Evolutionary conservation across 2,329 filamentous ascomycete species (phyloP).

Genomic region (Penicillium expansum): DNA sequence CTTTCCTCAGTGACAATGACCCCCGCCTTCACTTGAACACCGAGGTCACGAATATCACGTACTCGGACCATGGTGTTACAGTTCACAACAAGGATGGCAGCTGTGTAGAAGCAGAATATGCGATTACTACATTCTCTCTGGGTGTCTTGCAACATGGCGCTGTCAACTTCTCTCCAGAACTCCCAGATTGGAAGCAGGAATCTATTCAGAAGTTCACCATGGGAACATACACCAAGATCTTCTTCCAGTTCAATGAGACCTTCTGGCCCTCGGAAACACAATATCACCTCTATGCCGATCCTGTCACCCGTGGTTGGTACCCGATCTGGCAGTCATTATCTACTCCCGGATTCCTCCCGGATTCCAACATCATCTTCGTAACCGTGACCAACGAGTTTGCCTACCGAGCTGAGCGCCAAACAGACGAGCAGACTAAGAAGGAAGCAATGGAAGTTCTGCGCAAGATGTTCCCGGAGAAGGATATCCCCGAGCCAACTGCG

Average conservation of each 20-base stretch:
- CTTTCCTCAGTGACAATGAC: slow-evolving; percentile 58
- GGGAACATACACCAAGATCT: slow-evolving; percentile 72
- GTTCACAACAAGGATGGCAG: slow-evolving; percentile 54
- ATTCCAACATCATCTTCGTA: slow-evolving; percentile 63
- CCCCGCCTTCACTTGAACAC: slow-evolving; percentile 58
- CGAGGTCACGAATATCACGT: slow-evolving; percentile 54
- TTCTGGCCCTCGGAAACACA: slow-evolving; percentile 62
- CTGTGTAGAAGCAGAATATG: slow-evolving; percentile 60
- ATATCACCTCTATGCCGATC: slow-evolving; percentile 55
- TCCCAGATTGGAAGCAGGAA: slow-evolving; percentile 63
- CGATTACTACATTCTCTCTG: slow-evolving; percentile 65
- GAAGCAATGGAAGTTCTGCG: slow-evolving; percentile 59
- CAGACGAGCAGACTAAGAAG: slow-evolving; percentile 55
- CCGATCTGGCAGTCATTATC: slow-evolving; percentile 65
- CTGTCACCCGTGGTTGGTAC: slow-evolving; percentile 51
- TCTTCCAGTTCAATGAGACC: slow-evolving; percentile 64
- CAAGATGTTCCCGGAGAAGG: slow-evolving; percentile 58
- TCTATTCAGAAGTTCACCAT: slow-evolving; percentile 65
- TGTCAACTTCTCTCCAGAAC: slow-evolving; percentile 56
- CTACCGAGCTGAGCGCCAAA: slow-evolving; percentile 59
- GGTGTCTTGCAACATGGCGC: slow-evolving; percentile 64
- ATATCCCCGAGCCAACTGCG: slow-evolving; percentile 58
- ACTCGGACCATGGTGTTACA: slow-evolving; percentile 53
- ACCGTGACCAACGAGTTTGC: slow-evolving; percentile 59
- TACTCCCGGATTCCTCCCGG: slow-evolving; percentile 56